A percentile compares a stretch with the other conserved stretches of the same genome.
Evolutionary conservation across 108 stramenopile species (phyloP).

Genomic region (Nitzschia sp.): DNA sequence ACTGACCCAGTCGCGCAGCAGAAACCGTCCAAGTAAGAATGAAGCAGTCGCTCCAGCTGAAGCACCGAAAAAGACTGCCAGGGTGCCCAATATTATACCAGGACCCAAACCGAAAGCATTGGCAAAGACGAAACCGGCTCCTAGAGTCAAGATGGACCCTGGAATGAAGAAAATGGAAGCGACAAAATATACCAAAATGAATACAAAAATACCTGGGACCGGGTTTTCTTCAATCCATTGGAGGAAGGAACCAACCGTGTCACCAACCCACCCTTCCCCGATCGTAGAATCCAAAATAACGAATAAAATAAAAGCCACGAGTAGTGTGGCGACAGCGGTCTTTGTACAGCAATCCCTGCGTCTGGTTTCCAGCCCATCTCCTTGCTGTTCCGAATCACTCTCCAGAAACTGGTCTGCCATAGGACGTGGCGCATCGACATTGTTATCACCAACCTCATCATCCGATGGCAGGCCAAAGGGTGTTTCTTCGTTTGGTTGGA

Average conservation of each 20-base stretch:
- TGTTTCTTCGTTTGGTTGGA: too few relatives aligned
- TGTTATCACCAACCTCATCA: too few relatives aligned
- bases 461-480: too few relatives aligned
- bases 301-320: conserved; percentile 47
- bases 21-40: conserved; percentile 59
- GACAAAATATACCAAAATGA: conserved; percentile 59
- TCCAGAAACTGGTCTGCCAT: too few relatives aligned
- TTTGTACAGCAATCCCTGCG: not conserved
- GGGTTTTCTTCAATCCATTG: conserved; percentile 66
- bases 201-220: conserved; percentile 58
- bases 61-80: conserved; percentile 63
- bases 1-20: conserved; percentile 53
- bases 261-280: conserved; percentile 36
- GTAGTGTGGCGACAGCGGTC: conserved; percentile 18
- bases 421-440: too few relatives aligned
- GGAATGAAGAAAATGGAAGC: conserved; percentile 73
- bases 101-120: conserved; percentile 53
- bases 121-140: conserved; percentile 75
- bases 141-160: conserved; percentile 70
- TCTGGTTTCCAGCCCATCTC: too few relatives aligned
- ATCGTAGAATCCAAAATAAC: conserved; percentile 60
- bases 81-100: conserved; percentile 55
- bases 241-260: conserved; percentile 50
- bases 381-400: too few relatives aligned
- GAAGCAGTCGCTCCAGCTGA: conserved; percentile 38